Evolutionary conservation across 1,284 basidiomycete species (phyloP), one percentile per base, ranked within the genome.

Genomic region (Agroathelia rolfsii): DNA sequence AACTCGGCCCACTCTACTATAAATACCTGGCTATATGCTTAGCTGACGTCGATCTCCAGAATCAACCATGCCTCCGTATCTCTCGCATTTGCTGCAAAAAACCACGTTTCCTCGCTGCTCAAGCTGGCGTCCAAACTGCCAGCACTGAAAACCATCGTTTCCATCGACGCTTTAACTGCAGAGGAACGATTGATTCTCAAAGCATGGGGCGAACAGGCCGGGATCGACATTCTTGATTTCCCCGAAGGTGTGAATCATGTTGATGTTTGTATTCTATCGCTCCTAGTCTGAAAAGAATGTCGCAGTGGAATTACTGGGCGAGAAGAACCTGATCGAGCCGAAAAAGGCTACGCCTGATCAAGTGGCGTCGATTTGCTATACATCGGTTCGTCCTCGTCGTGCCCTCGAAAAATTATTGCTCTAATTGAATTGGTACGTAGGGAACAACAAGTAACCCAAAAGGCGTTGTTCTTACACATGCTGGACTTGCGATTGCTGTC

Each of bases 361-460:
- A 27, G 51, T 90, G 32, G 76, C 74, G 15, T 77, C 78, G n/a
- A 77, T 93, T 33, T 93, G 88, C 48, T 92, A 92, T 53, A 92
- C 87, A 22, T 89, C 85, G 15, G 87, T 86, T 47, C 35, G 76
- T 52, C 23, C 11, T 32, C 13, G 15, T 23, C 30, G 16, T 14
- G 24, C 8, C 8, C 17, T 15, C 24, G 29, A 37, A 18, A 20
- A n/a, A n/a, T n/a, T n/a, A n/a, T 21, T 24, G 22, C 47, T 17
- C 14, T 23, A 35, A 28, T 22, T 39, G 4, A 34, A 30, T 9
- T 20, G n/a, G n/a, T 24, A 31, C 26, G 14, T 45, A 82, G 81
- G 89, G 92, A n/a, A 83, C 78, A 36, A 94, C 90, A 0, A 93
- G 93, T 16, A 64, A 84, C 6, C 93, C 93, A 28, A 97, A 97